Conservation (phyloP, 768 basidiomycete genomes). For the Mycena sanguinolenta region DNA sequence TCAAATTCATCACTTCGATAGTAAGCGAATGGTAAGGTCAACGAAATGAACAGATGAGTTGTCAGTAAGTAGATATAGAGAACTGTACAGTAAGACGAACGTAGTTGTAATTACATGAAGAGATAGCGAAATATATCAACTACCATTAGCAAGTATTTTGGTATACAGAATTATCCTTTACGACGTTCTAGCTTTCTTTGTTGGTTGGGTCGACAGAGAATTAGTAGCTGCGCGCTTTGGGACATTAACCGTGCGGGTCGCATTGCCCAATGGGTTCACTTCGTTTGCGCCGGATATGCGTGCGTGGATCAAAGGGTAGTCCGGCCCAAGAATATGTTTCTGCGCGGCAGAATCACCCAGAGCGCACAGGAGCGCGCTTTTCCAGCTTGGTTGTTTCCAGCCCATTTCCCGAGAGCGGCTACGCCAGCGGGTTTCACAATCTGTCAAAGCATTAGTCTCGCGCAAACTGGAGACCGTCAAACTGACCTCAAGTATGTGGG, state of each 20-base stretch:
- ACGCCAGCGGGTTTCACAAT: conserved; percentile 34
- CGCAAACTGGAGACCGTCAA: neutral
- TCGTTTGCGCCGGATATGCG: conserved; percentile 17
- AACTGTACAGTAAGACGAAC: neutral
- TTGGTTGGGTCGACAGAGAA: neutral
- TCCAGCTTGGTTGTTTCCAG: conserved; percentile 22
- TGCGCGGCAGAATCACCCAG: conserved; percentile 28
- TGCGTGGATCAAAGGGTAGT: conserved; percentile 13
- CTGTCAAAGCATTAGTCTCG: neutral
- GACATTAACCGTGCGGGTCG: conserved; percentile 4
- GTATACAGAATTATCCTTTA: neutral
- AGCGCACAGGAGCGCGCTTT: conserved; percentile 12
- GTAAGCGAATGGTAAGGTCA: no score
- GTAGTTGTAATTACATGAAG: neutral
- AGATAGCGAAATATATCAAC: neutral
- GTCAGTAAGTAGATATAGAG: no score
- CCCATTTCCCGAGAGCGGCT: conserved; percentile 30
- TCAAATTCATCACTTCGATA: no score
- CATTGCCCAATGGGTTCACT: conserved; percentile 13
- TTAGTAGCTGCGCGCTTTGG: conserved; percentile 13
- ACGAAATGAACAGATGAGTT: no score
- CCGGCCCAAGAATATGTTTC: conserved; percentile 21
- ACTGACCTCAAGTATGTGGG: conserved; percentile 32
- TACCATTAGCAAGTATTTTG: neutral
- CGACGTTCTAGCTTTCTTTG: conserved; percentile 20